Percentiles rank a stretch among this genome's conserved stretches.
These are phyloP conservation scores for Xylariaceae sp. DNA, from an alignment of 2,329 filamentous ascomycete genomes.

Conservation along the genomic window DNA sequence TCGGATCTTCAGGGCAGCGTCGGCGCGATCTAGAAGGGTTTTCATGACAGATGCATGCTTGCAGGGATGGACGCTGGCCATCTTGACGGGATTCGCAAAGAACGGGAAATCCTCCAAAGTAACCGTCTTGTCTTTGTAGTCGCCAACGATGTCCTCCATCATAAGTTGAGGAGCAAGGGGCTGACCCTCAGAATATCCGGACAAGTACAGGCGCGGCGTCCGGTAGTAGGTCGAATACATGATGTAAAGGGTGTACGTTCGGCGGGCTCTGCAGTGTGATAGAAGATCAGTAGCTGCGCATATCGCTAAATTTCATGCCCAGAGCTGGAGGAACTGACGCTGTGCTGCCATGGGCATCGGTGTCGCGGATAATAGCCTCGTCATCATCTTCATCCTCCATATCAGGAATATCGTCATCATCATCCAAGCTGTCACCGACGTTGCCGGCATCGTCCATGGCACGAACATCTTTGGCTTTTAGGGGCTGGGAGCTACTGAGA, in stretches of 20 bases:
- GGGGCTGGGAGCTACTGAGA: conserved; percentile 68
- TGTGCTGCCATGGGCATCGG: conserved; percentile 42
- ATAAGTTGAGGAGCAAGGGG: conserved; percentile 79
- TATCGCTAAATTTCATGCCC: too few species aligned
- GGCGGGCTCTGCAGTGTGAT: conserved; percentile 58
- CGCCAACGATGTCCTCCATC: conserved; percentile 96
- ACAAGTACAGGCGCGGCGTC: conserved; percentile 91
- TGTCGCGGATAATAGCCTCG: conserved; percentile 89
- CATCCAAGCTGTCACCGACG: conserved; percentile 68
- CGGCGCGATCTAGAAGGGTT: conserved; percentile 88
- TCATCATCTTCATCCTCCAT: conserved; percentile 98
- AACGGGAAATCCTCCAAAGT: conserved; percentile 97
- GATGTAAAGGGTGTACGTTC: conserved; percentile 98
- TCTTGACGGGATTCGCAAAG: conserved; percentile 87
- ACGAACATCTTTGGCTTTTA: conserved; percentile 74
- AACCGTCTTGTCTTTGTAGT: conserved; percentile 98
- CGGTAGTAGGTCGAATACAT: conserved; percentile 97
- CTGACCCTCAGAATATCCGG: conserved; percentile 79
- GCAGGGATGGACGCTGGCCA: conserved; percentile 95
- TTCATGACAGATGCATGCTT: conserved; percentile 99
- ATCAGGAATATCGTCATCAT: conserved; percentile 84
- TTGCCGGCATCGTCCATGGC: conserved; percentile 89
- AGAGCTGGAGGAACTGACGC: conserved; percentile 31
- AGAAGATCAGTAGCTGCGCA: background rate
- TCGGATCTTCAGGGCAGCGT: conserved; percentile 85